phyloP scores from a whole-genome alignment of 495 filamentous ascomycete genomes.

The Thozetella sp. region DNA sequence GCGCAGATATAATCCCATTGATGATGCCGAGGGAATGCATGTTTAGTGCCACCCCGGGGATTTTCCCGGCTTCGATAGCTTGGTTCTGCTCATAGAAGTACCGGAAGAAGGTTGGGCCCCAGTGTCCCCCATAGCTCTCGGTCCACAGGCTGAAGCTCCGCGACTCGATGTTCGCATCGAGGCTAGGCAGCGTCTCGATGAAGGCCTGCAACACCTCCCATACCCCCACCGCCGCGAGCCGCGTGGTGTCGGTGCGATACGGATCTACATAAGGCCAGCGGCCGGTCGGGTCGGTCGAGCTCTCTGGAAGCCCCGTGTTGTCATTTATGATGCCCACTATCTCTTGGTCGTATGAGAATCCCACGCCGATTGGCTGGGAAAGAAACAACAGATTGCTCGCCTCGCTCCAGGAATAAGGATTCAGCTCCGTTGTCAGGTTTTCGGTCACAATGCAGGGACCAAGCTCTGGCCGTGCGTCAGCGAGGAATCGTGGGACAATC shows the following conservation, averaged over 20 bases:
- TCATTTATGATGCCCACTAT: constrained; percentile 24
- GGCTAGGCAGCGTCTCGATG: constrained; percentile 22
- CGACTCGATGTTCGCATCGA: constrained; percentile 35
- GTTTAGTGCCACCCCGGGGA: constrained; percentile 49
- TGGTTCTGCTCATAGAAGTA: constrained; percentile 61
- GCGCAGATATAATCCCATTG: constrained; percentile 73
- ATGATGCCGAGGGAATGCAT: constrained; percentile 58
- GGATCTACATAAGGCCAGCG: constrained; percentile 29
- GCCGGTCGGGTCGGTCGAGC: constrained; percentile 21
- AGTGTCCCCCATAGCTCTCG: constrained; percentile 55
- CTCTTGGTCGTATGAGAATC: constrained; percentile 54
- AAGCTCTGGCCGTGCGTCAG: constrained; percentile 38
- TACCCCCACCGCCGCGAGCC: constrained; percentile 44
- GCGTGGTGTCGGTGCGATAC: constrained; percentile 39
- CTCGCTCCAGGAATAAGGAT: constrained; percentile 66
- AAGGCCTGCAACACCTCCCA: constrained; percentile 49
- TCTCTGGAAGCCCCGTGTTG: constrained; percentile 18
- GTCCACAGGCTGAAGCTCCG: constrained; percentile 60
- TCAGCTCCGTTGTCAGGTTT: constrained; percentile 50
- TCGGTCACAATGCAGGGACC: constrained; percentile 60
- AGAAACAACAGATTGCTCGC: constrained; percentile 68
- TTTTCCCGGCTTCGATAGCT: constrained; percentile 42
- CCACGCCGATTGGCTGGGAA: constrained; percentile 63
- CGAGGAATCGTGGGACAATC: constrained; percentile 15
- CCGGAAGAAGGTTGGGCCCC: constrained; percentile 53